Percentiles rank a stretch among this genome's conserved stretches.
Conservation (phyloP, 208 protist genomes). For the Leishmania arabica region DNA sequence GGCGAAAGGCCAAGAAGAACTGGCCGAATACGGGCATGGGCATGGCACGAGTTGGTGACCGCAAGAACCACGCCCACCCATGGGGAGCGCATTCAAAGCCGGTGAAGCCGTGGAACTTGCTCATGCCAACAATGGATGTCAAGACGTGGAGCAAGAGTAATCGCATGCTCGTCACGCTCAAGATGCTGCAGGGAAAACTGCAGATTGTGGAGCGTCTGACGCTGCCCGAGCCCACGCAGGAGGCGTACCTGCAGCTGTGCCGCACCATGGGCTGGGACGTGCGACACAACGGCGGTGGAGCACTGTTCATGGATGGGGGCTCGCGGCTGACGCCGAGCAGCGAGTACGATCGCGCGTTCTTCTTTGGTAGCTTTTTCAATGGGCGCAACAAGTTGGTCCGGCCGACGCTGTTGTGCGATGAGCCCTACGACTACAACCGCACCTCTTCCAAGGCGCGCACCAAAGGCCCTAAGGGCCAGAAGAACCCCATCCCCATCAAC, state of each 20-base stretch:
- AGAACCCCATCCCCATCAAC: conserved; percentile 92
- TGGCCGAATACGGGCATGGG: conserved; percentile 93
- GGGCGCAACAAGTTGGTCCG: conserved; percentile 91
- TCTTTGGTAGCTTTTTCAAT: conserved; percentile 93
- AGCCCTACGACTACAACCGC: conserved; percentile 89
- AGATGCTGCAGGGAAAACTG: conserved; percentile 89
- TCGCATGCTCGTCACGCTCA: conserved; percentile 88
- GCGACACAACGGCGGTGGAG: conserved; percentile 85
- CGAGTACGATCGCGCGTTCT: conserved; percentile 89
- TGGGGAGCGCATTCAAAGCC: conserved; percentile 84
- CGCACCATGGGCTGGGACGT: conserved; percentile 89
- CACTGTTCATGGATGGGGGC: conserved; percentile 92
- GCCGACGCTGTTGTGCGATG: conserved; percentile 85
- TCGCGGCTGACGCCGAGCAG: conserved; percentile 83
- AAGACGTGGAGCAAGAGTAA: conserved; percentile 89
- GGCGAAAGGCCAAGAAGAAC: conserved; percentile 90
- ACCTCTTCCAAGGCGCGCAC: conserved; percentile 69
- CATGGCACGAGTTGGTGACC: conserved; percentile 84
- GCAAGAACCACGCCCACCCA: conserved; percentile 77
- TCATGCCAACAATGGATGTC: conserved; percentile 90
- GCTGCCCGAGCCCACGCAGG: conserved; percentile 80
- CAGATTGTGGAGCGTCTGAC: conserved; percentile 87
- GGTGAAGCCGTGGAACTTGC: conserved; percentile 92
- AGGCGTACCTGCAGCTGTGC: conserved; percentile 81
- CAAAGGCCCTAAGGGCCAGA: conserved; percentile 87